Evolutionary conservation across 331 rosid genomes (phyloP), one percentile per base, ranked within the genome.

Genomic region (Rhamnella rubrinervis): DNA sequence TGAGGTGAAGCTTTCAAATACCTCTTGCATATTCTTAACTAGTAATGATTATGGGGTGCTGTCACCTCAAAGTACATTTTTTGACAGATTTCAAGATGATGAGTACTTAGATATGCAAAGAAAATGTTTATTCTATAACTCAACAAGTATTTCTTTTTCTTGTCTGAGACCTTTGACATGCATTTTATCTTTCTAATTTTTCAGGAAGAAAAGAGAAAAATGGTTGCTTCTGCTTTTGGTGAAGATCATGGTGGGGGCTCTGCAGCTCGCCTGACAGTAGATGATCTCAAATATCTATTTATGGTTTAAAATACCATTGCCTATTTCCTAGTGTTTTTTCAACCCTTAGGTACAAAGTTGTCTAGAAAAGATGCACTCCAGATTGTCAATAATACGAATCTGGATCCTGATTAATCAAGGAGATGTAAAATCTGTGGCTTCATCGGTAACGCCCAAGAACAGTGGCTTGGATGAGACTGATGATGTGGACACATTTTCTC

Each of bases 161-260:
- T 10, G 63, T 59, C 19, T n/a, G 2, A 26, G 60, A 7, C 37
- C 39, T 6, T 7, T 51, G 16, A 77, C 10, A 51, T 3, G 44
- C 51, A 23, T 20, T 77, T 59, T 37, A 59, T 62, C 40, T 18
- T 31, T n/a, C 63, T 38, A 77, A 53, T 71, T 64, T 62, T 77
- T 73, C 89, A 95, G 99, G 99, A 91, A 35, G 97, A 95, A 68
- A 95, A 95, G 88, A 83, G 89, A 77, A 91, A 91, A 80, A 91
- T 95, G 97, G 99, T 95, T 58, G 99, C 97, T 52, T 91, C 97
- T 59, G 99, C 99, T 69, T 95, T 95, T 79, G 97, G 96, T 57
- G 99, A 91, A 89, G 99, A 95, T 59, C 91, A 87, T 40, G 74
- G 85, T 26, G 99, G 99, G 6, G 83, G 85, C 20, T 59, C 96